Percentiles rank a stretch among this genome's conserved stretches.
These are phyloP conservation scores for Colletotrichum sp. DNA, from an alignment of 2,329 filamentous ascomycete genomes.

Conservation along the genomic window DNA sequence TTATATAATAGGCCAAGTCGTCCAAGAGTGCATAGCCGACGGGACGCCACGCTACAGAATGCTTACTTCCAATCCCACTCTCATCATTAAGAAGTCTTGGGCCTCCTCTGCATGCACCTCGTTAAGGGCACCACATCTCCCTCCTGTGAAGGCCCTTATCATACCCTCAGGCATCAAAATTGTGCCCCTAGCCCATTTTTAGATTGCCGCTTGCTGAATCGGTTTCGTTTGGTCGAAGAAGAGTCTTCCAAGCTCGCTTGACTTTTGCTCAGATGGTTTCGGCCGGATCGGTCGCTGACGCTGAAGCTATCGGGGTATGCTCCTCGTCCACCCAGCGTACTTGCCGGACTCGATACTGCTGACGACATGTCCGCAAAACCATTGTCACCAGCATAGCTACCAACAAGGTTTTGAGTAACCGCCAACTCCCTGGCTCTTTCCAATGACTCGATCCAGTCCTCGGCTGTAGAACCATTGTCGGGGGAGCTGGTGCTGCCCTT, in stretches of 20 bases:
- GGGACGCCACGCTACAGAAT: conserved; percentile 23
- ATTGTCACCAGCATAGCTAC: conserved; percentile 70
- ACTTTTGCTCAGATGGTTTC: conserved; percentile 64
- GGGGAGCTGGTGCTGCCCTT: conserved; percentile 66
- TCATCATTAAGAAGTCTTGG: background rate
- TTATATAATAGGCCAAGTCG: background rate
- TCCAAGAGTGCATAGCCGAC: conserved; percentile 10
- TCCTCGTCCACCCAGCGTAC: conserved; percentile 68
- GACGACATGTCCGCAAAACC: conserved; percentile 73
- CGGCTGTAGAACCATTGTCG: conserved; percentile 71
- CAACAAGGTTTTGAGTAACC: conserved; percentile 70
- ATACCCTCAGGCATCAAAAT: conserved; percentile 58
- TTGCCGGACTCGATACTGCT: conserved; percentile 76
- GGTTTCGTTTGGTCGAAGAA: conserved; percentile 55
- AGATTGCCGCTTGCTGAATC: conserved; percentile 91
- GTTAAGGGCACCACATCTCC: background rate
- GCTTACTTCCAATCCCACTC: conserved; percentile 10
- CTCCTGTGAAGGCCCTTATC: background rate
- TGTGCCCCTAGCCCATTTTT: conserved; percentile 92
- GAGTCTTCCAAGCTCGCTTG: conserved; percentile 61
- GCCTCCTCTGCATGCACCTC: background rate
- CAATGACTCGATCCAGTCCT: conserved; percentile 92
- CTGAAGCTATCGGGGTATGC: conserved; percentile 57
- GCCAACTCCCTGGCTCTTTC: conserved; percentile 88
- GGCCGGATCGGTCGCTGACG: conserved; percentile 55